phyloP scores from a whole-genome alignment of 768 basidiomycete species.

The Tricholomella constricta region DNA sequence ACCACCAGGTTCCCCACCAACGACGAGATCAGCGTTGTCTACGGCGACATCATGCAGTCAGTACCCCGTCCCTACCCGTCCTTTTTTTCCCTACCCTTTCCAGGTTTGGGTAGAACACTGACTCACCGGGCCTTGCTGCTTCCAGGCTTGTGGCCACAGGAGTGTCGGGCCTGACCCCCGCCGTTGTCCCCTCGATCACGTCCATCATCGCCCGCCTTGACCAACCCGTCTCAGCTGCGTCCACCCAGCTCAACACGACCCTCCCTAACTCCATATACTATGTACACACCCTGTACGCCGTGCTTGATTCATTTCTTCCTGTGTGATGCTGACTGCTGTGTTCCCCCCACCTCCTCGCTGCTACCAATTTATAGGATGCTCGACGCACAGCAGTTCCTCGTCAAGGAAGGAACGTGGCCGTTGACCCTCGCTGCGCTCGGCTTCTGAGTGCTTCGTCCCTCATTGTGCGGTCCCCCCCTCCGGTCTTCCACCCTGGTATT shows the following conservation, averaged over 20 bases:
- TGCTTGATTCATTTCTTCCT: slow-evolving; percentile 8
- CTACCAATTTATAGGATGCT: not conserved
- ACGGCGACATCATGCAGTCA: slow-evolving; percentile 32
- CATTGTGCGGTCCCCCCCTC: no score
- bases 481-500: no score
- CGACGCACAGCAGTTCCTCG: no score
- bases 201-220: slow-evolving; percentile 29
- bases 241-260: slow-evolving; percentile 31
- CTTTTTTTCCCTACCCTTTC: not conserved
- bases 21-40: slow-evolving; percentile 34
- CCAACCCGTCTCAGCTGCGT: slow-evolving; percentile 26
- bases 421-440: no score
- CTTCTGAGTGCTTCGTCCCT: no score
- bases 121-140: not conserved
- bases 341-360: not conserved
- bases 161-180: slow-evolving; percentile 31
- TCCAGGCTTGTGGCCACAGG: no score
- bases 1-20: slow-evolving; percentile 34
- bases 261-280: slow-evolving; percentile 26
- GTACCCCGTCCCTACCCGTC: no score
- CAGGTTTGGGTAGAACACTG: no score
- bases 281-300: no score
- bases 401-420: no score
- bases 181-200: slow-evolving; percentile 28
- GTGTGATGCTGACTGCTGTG: not conserved